Base-by-base conservation (phyloP, 148 eudicot genomes). In the Spergularia bocconei region DNA sequence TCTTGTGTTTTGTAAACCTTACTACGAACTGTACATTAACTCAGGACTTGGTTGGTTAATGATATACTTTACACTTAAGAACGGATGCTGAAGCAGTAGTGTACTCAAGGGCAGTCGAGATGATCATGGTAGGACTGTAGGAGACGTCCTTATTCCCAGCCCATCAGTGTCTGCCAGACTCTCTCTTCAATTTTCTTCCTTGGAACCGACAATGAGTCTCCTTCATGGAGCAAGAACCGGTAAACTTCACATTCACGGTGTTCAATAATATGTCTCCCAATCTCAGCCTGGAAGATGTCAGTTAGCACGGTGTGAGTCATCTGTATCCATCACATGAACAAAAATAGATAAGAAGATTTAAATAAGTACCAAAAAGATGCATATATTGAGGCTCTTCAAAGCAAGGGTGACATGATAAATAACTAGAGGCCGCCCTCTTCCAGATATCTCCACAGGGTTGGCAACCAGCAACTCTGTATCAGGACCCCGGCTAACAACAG, bases 241-340 rank as follows among this genome's bases (percentile, higher is more conserved):
- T 88, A 88, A 25, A 88, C 89, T 78, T 88, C 91, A 85, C 86
- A 88, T 53, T 88, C 91, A 3, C 85, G 82, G 21, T 86, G 89
- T 38, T 79, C 87, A 52, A 88, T 85, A 17, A 78, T 63, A 59
- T 86, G 88, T 70, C 89, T 83, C 55, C 82, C 87, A 15, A 88
- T 81, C 76, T 83, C 89, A 61, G 88, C 85, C 91, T 88, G 87
- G 14, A 69, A 69, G 23, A 56, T 21, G 21, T 65, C 3, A 70
- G 55, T 11, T 53, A n/a, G 29, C 16, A 52, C 14, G 11, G 33
- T 14, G 25, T 65, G 23, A 56, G 75, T 69, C 6, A 50, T 59
- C 19, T 57, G 33, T 58, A 66, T 55, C 23, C 33, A 47, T n/a
- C 63, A 17, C 15, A 54, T 13, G 63, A 53, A 66, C 51, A 54